A percentile compares a stretch with the other conserved stretches of the same genome.
phyloP scores from a whole-genome alignment of 192 early-diverging fungal genomes.

The Dispira simplex region DNA sequence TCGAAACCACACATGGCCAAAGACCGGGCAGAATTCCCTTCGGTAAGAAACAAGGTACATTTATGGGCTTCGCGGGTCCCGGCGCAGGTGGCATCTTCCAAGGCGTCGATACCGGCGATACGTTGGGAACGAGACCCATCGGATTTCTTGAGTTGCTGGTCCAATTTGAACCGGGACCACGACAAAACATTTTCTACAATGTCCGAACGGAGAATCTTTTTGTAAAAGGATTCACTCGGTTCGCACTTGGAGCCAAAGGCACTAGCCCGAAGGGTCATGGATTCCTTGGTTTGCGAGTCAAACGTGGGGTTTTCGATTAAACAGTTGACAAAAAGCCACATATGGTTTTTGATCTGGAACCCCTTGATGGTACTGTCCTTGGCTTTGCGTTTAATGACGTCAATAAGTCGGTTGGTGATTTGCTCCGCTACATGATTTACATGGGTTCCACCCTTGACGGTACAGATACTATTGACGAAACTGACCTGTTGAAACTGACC shows the following conservation, averaged over 20 bases:
- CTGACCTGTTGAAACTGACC: conserved; percentile 92
- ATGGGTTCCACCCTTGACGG: conserved; percentile 85
- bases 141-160: conserved; percentile 71
- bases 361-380: conserved; percentile 48
- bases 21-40: conserved; percentile 92
- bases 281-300: conserved; percentile 97
- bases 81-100: conserved; percentile 91
- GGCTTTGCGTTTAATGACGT: conserved; percentile 54
- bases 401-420: conserved; percentile 50
- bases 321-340: conserved; percentile 91
- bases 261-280: conserved; percentile 59
- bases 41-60: conserved; percentile 93
- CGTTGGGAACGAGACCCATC: conserved; percentile 57
- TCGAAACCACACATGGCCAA: conserved; percentile 73
- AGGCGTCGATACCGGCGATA: conserved; percentile 66
- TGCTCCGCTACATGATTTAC: conserved; percentile 72
- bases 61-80: conserved; percentile 50
- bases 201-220: conserved; percentile 67
- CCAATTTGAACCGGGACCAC: conserved; percentile 51
- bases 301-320: conserved; percentile 89
- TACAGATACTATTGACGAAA: conserved; percentile 96
- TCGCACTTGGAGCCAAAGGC: conserved; percentile 72
- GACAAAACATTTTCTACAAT: conserved; percentile 69
- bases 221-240: conserved; percentile 64
- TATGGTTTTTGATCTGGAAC: conserved; percentile 72